Evolutionary conservation across 2,329 filamentous ascomycete species (phyloP).

Genomic region (Exophiala sp.): DNA sequence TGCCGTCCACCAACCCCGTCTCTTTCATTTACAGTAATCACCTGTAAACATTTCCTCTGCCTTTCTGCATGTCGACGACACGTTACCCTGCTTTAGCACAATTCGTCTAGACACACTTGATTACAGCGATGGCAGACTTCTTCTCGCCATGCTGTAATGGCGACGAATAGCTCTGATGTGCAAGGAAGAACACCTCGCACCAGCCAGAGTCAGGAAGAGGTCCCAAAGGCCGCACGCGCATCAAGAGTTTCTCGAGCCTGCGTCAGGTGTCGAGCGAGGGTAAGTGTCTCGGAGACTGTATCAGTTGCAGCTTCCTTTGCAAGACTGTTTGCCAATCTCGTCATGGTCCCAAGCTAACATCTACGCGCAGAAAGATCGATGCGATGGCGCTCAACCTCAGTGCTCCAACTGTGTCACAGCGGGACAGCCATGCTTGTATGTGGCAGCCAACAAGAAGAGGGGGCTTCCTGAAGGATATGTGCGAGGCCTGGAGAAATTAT

Average conservation of each 20-base stretch:
- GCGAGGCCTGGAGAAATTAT: conserved; percentile 45
- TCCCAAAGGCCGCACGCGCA: conserved; percentile 38
- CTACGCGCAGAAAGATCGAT: conserved; percentile 33
- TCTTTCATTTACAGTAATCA: too few relatives aligned
- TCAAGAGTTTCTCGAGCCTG: conserved; percentile 45
- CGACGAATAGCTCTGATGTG: conserved; percentile 8
- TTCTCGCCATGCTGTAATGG: conserved; percentile 16
- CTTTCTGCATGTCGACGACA: background rate
- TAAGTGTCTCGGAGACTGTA: background rate
- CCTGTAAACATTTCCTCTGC: too few relatives aligned
- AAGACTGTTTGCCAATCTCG: background rate
- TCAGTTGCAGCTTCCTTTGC: background rate
- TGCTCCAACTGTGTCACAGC: conserved; percentile 42
- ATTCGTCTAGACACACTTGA: background rate
- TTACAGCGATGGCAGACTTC: conserved; percentile 1
- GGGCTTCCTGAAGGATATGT: conserved; percentile 47
- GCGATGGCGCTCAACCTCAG: conserved; percentile 42
- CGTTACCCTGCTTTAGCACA: background rate
- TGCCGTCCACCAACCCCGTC: too few relatives aligned
- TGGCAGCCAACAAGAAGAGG: conserved; percentile 44
- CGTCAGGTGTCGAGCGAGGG: conserved; percentile 40
- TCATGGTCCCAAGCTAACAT: too few relatives aligned
- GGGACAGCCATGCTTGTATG: conserved; percentile 42
- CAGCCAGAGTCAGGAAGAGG: conserved; percentile 39
- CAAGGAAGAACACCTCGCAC: conserved; percentile 23